Conservation (phyloP, 345 rosid species). For the Eucalyptus sideroxylon region DNA sequence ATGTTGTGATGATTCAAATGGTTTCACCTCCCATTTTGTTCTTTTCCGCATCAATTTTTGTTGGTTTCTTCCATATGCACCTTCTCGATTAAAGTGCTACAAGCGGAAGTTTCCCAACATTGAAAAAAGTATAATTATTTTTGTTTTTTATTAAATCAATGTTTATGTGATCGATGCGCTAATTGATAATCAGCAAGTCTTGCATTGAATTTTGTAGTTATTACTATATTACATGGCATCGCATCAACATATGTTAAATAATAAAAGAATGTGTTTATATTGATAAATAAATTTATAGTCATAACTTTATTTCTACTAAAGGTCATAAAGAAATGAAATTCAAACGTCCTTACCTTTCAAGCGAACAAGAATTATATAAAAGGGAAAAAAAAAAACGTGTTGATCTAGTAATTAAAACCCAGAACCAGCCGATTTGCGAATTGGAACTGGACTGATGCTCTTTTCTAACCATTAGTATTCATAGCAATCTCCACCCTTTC, state of each 20-base stretch:
- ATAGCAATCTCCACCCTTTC: neutral
- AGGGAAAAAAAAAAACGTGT: no score
- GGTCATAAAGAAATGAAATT: no score
- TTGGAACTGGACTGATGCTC: no score
- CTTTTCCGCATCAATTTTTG: neutral
- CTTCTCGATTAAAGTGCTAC: neutral
- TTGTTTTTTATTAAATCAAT: neutral
- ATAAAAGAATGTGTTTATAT: neutral
- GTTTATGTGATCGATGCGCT: neutral
- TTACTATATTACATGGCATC: neutral
- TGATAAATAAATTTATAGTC: no score
- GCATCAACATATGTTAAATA: neutral
- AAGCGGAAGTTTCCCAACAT: neutral
- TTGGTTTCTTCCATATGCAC: neutral
- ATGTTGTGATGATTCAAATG: neutral
- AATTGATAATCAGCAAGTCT: neutral
- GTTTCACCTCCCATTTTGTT: neutral
- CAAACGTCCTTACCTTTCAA: no score
- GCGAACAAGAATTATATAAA: no score
- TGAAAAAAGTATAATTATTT: neutral
- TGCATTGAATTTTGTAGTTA: neutral
- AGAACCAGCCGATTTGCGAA: no score
- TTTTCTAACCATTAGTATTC: neutral
- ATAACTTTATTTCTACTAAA: no score
- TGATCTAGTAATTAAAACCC: no score